A percentile compares a stretch with the other conserved stretches of the same genome.
These are phyloP conservation scores for Trifolium repens DNA, from an alignment of 306 rosid genomes.

Conservation along the genomic window DNA sequence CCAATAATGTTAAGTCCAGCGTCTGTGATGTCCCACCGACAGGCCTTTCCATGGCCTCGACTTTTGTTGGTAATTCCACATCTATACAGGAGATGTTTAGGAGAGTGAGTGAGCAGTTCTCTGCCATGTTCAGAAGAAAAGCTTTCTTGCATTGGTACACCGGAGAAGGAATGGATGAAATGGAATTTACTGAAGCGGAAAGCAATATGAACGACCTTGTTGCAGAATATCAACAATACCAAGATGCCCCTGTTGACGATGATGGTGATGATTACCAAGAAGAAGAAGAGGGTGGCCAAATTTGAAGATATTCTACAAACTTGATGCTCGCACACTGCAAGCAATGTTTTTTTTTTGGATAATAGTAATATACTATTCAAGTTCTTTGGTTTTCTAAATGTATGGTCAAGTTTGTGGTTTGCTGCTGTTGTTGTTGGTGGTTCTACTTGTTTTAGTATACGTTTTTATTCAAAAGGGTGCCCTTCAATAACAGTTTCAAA, in stretches of 20 bases:
- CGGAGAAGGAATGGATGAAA: slow-evolving; percentile 81
- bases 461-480: too few relatives aligned
- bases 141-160: slow-evolving; percentile 90
- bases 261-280: slow-evolving; percentile 49
- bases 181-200: slow-evolving; percentile 79
- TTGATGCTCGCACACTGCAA: slow-evolving; percentile 42
- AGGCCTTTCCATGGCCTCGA: slow-evolving; percentile 70
- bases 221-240: slow-evolving; percentile 82
- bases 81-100: slow-evolving; percentile 83
- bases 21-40: slow-evolving; percentile 77
- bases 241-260: slow-evolving; percentile 61
- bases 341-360: slow-evolving; percentile 8
- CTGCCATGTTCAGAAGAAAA: slow-evolving; percentile 83
- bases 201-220: slow-evolving; percentile 86
- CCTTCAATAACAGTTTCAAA: background rate
- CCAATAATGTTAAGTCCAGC: slow-evolving; percentile 80
- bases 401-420: slow-evolving; percentile 20
- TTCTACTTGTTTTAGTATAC: background rate
- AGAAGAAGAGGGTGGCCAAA: slow-evolving; percentile 36
- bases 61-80: slow-evolving; percentile 78
- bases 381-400: slow-evolving; percentile 23
- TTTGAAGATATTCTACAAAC: slow-evolving; percentile 44
- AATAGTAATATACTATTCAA: background rate
- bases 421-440: background rate
- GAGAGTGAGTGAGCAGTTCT: slow-evolving; percentile 79